phyloP scores from a whole-genome alignment of 2,329 filamentous ascomycete species.

The Xylariaceae sp. region DNA sequence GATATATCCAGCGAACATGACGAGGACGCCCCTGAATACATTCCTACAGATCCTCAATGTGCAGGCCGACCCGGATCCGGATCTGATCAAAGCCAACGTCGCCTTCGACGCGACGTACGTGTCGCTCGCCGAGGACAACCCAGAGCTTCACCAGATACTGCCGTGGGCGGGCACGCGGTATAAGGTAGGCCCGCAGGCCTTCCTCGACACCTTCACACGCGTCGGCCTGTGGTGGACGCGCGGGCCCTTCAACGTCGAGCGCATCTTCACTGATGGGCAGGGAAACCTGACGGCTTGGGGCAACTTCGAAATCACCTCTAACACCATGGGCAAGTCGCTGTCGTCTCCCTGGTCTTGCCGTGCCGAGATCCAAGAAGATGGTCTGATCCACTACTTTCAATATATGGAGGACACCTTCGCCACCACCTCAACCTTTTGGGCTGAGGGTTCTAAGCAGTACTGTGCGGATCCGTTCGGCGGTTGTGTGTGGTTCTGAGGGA shows the following conservation, averaged over 20 bases:
- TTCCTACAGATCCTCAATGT: conserved; percentile 5
- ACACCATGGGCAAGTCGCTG: conserved; percentile 2
- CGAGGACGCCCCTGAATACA: neutral
- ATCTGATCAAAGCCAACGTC: neutral
- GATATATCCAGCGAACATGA: neutral
- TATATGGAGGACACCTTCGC: conserved; percentile 14
- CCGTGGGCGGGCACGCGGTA: conserved; percentile 10
- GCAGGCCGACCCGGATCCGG: conserved; percentile 5
- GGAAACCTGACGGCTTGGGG: conserved; percentile 9
- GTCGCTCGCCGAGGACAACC: conserved; percentile 8
- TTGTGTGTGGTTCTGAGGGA: conserved; percentile 5
- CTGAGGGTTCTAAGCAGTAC: conserved; percentile 4
- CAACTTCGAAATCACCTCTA: conserved; percentile 9
- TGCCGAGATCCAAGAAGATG: neutral
- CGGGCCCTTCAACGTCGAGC: conserved; percentile 7
- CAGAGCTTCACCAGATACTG: conserved; percentile 5
- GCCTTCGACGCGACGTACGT: conserved; percentile 10
- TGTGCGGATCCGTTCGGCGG: conserved; percentile 4
- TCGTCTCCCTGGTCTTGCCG: conserved; percentile 8
- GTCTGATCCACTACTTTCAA: conserved; percentile 5
- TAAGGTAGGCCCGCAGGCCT: conserved; percentile 6
- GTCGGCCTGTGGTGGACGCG: conserved; percentile 14
- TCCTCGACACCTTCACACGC: conserved; percentile 13
- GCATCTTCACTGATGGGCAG: conserved; percentile 8
- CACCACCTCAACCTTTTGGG: conserved; percentile 9